Percentiles rank a stretch among this genome's conserved stretches.
phyloP scores from a whole-genome alignment of 495 filamentous ascomycete species.

The Podospora conica region DNA sequence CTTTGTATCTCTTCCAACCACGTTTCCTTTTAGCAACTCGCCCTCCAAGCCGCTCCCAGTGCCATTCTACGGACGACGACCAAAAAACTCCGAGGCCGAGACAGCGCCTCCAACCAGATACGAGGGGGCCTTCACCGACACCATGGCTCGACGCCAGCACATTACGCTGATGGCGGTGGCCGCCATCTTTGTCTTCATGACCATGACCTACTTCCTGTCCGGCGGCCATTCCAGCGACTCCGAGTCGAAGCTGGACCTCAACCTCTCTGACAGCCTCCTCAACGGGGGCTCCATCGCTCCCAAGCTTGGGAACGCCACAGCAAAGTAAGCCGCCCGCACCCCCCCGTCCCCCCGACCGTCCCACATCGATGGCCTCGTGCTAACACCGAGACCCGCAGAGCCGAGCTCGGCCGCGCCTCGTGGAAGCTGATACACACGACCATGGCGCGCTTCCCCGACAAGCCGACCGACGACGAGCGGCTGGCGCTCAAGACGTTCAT shows the following conservation, averaged over 20 bases:
- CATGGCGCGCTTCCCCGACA: constrained; percentile 86
- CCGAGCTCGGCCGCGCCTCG: constrained; percentile 78
- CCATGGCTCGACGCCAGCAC: constrained; percentile 42
- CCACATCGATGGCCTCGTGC: background rate
- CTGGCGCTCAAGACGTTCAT: constrained; percentile 79
- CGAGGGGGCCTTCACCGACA: background rate
- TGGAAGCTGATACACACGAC: constrained; percentile 96
- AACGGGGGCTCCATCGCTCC: constrained; percentile 79
- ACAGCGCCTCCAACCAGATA: background rate
- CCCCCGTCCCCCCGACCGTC: no score
- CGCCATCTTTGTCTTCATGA: constrained; percentile 31
- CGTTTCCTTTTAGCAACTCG: background rate
- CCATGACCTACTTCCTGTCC: constrained; percentile 35
- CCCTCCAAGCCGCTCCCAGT: background rate
- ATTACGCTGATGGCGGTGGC: constrained; percentile 32
- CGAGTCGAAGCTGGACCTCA: constrained; percentile 17
- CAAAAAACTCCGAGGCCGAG: background rate
- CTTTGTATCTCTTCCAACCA: background rate
- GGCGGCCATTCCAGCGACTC: background rate
- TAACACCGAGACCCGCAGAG: constrained; percentile 42
- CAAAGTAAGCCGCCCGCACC: constrained; percentile 58
- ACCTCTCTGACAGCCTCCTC: constrained; percentile 40
- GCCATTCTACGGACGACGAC: no score
- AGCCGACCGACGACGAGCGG: constrained; percentile 75
- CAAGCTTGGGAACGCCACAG: constrained; percentile 85